Evolutionary conservation across 176 grass and related monocot species (phyloP), one percentile per base, ranked within the genome.

Genomic region (Pontederia crassipes): DNA sequence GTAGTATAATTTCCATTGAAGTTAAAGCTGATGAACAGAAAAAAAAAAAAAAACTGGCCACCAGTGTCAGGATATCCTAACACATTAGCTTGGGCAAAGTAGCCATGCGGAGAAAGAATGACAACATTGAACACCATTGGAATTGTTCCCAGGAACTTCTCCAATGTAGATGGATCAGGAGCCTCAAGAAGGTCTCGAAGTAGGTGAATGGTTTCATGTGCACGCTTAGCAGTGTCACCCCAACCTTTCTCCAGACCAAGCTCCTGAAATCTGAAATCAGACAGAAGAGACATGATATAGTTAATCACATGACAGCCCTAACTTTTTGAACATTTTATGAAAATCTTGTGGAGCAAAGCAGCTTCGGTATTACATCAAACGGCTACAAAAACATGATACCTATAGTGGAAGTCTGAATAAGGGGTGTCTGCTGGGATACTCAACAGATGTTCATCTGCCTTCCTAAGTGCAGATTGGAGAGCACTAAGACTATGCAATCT

Each of bases 71-170:
- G 93, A 68, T 98, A 98, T 48, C 93, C 93, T 63, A 98, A 75
- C 72, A 98, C 93, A 73, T 98, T 98, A 69, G 84, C 86, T 71
- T 98, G 93, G 58, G 93, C 93, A 61, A 98, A 98, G 64, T 98
- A 98, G 46, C 93, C 93, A 40, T 98, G 93, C 0, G 93, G 93
- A 28, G 93, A 92, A 50, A 98, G 75, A 73, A 98, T 98, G 70
- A 98, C 93, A 32, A 98, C 93, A 64, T 98, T 98, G 61, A 98
- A 98, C 67, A 81, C 90, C 93, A 89, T 98, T 0, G 93, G 93
- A 46, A 98, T 79, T 59, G 84, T 83, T 73, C 87, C 84, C 18
- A 98, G 87, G 75, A 98, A 98, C 50, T 81, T 98, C 82, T 98
- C 93, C 84, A 98, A 76, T 81, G 61, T 98, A 71, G 72, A 67